Conservation (phyloP, 192 early-diverging fungal species). For the Physocladia obscura region DNA sequence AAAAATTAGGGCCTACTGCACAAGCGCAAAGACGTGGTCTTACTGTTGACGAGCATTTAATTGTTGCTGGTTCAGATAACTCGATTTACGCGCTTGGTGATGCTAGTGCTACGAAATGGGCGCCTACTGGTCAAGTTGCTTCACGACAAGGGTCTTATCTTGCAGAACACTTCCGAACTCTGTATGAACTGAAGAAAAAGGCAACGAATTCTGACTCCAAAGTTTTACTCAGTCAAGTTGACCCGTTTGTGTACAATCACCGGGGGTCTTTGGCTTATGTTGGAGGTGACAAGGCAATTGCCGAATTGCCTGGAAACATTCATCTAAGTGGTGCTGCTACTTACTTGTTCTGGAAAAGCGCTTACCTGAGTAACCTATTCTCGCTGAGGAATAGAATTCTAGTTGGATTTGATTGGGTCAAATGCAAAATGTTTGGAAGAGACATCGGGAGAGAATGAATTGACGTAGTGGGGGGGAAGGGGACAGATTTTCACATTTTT, state of each 20-base stretch:
- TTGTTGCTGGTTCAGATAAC: constrained; percentile 58
- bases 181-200: constrained; percentile 42
- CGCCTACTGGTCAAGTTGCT: constrained; percentile 86
- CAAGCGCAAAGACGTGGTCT: constrained; percentile 73
- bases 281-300: constrained; percentile 92
- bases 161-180: constrained; percentile 65
- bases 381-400: constrained; percentile 78
- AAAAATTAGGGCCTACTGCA: constrained; percentile 48
- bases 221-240: neutral
- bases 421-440: constrained; percentile 85
- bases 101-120: constrained; percentile 68
- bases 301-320: constrained; percentile 73
- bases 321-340: constrained; percentile 51
- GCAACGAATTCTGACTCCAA: neutral
- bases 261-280: constrained; percentile 89
- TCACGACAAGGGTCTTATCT: constrained; percentile 86
- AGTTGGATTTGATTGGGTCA: constrained; percentile 89
- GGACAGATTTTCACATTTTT: too few relatives aligned
- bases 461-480: too few relatives aligned
- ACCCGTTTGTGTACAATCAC: constrained; percentile 64
- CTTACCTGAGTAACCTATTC: constrained; percentile 68
- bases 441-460: constrained; percentile 87
- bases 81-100: constrained; percentile 74
- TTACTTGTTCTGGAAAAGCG: constrained; percentile 53
- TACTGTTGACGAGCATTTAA: constrained; percentile 69